Evolutionary conservation across 2,329 filamentous ascomycete species (phyloP), one percentile per base, ranked within the genome.

Genomic region (Madurella mycetomatis): DNA sequence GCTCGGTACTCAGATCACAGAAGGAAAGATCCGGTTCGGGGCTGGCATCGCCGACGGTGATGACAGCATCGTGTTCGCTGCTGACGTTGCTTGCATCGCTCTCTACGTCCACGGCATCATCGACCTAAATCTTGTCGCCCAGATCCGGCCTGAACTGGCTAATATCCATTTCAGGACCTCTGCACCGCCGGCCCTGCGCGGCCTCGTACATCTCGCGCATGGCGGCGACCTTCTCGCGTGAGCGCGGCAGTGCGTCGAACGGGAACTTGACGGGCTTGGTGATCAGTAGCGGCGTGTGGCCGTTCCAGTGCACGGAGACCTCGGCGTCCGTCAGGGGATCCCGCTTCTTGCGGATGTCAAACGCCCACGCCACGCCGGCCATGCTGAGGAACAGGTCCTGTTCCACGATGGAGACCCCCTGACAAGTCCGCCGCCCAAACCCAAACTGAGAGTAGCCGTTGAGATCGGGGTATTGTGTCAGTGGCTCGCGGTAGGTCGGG

Each of bases 391-490:
- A 63, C 9, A 67, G 52, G 32, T 65, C 61, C 37, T 66, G 62
- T 50, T 68, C 66, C 9, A 65, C 65, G 44, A 67, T 60, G 30
- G 62, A 61, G 9, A 64, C 45, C n/a, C 66, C 66, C 34, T 66
- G 71, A 32, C 70, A 72, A 1, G 74, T 68, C 5, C 77, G 66
- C 5, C 76, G 66, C 0, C 77, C 76, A 55, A 75, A 78, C 0
- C 76, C 77, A 56, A 80, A 78, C 47, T 65, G 60, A 9, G 65
- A 63, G 49, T 60, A 66, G 51, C 72, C 70, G 9, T 58, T 53
- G 9, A 70, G 64, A 13, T 70, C 68, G 61, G 65, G 65, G 53
- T 64, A 63, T 46, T 54, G 47, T 1, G 59, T 62, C 18, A 67
- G 60, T 1, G 65, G 65, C 43, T 61, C 65, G 47, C 62, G 62